Conservation (phyloP, 345 rosid genomes). For the Pistacia integerrima region DNA sequence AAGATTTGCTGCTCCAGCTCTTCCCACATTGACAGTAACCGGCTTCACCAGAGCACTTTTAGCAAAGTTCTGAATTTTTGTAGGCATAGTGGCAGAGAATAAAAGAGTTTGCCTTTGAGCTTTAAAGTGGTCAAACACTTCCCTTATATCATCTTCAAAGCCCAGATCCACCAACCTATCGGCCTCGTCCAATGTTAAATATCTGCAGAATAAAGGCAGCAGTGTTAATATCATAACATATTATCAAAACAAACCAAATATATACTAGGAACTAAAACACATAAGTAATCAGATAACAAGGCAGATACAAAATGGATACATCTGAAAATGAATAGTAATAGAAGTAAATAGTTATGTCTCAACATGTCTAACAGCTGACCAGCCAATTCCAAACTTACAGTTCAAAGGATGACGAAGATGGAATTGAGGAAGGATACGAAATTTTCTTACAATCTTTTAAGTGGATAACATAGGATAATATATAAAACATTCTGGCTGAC, state of each 20-base stretch:
- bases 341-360: background rate
- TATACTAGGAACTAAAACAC: background rate
- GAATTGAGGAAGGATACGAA: background rate
- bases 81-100: conserved; percentile 95
- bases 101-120: conserved; percentile 91
- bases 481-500: background rate
- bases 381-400: background rate
- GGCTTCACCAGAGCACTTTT: conserved; percentile 91
- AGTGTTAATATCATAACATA: conserved; percentile 14
- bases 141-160: conserved; percentile 95
- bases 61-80: conserved; percentile 89
- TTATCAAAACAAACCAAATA: background rate
- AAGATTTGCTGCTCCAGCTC: conserved; percentile 97
- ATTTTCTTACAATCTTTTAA: background rate
- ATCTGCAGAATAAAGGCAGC: conserved; percentile 50
- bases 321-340: background rate
- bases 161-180: conserved; percentile 96
- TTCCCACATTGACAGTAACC: conserved; percentile 82
- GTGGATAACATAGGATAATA: background rate
- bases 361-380: background rate
- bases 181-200: conserved; percentile 91
- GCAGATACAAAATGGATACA: background rate
- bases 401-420: background rate
- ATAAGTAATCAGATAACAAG: background rate
- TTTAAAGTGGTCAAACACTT: conserved; percentile 90